Base-by-base conservation (phyloP, 805 yeast species). In the Metschnikowia henanensis region DNA sequence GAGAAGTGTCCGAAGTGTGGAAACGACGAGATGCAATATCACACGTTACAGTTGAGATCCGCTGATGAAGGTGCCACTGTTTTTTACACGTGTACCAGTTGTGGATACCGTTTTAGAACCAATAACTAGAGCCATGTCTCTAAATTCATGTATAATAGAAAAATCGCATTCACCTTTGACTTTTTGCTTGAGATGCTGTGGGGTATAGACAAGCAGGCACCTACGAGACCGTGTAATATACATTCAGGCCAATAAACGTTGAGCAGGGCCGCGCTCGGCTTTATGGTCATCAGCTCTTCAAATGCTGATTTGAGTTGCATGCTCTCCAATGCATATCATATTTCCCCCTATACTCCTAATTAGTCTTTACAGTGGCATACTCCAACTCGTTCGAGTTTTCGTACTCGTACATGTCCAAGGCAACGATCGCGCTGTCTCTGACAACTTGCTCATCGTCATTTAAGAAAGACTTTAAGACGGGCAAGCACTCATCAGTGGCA, bases 1-100 rank as follows among this genome's bases (percentile, higher is more conserved):
- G 99, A 94, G 66, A 91, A 87, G 61, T 94, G 99, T 75, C 98
- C 98, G n/a, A 82, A 91, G 66, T 94, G 99, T 79, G 97, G 96
- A 38, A 80, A 91, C 67, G 97, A 94, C 61, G 97, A 94, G 67
- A 95, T 95, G 99, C 91, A 84, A 63, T 94, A 92, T 64, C 98
- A 94, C 62, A 94, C 99, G 4, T 73, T 94, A 55, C 99, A 94
- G 68, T 77, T 94, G 57, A 83, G 99, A 70, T 87, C 96, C 42
- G 99, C 99, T 1, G 99, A 94, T 76, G 99, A 94, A 77, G 99
- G 99, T 77, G 96, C 99, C 22, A 94, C 99, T 8, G 98, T 94
- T 28, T 94, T 94, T 64, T 95, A 94, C 70, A 92, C 99, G 1
- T 94, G 99, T 73, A 84, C 96, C 1, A 71, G 78, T 32, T 94